phyloP scores from a whole-genome alignment of 2,329 filamentous ascomycete species.

The Fusarium hostae region DNA sequence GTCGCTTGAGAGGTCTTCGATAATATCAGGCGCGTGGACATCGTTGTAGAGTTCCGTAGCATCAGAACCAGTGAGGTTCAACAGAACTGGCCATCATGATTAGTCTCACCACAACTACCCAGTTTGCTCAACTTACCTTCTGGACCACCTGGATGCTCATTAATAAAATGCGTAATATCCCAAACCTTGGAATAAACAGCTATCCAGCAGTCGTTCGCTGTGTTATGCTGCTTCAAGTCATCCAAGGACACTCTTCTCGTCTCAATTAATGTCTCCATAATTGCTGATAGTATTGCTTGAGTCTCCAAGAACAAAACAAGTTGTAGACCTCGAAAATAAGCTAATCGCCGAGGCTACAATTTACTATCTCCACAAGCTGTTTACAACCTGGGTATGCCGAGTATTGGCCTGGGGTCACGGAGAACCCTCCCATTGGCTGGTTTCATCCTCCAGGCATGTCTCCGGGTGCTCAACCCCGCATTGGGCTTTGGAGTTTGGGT shows the following conservation, averaged over 20 bases:
- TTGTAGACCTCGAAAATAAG: conserved; percentile 11
- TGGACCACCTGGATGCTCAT: conserved; percentile 52
- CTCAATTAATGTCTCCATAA: conserved; percentile 20
- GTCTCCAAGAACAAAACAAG: not conserved
- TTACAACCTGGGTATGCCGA: not conserved
- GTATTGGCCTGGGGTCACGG: not conserved
- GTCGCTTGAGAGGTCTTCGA: conserved; percentile 55
- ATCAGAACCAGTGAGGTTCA: conserved; percentile 63
- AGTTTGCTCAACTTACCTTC: conserved; percentile 39
- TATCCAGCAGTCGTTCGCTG: conserved; percentile 68
- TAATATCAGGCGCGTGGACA: conserved; percentile 58
- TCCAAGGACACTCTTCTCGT: conserved; percentile 29
- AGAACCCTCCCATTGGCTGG: conserved; percentile 15
- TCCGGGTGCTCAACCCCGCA: not conserved
- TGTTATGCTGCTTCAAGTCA: conserved; percentile 61
- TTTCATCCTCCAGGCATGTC: not conserved
- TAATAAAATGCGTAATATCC: conserved; percentile 74
- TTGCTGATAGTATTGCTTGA: not conserved
- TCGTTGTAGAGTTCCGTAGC: conserved; percentile 63
- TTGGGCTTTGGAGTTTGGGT: not conserved
- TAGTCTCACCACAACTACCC: not conserved
- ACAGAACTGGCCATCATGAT: conserved; percentile 53
- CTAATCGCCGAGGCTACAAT: conserved; percentile 3
- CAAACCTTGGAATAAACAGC: conserved; percentile 75
- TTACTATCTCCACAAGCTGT: not conserved